Evolutionary conservation across 495 filamentous ascomycete species (phyloP), one percentile per base, ranked within the genome.

Genomic region (Penicillium soppii): DNA sequence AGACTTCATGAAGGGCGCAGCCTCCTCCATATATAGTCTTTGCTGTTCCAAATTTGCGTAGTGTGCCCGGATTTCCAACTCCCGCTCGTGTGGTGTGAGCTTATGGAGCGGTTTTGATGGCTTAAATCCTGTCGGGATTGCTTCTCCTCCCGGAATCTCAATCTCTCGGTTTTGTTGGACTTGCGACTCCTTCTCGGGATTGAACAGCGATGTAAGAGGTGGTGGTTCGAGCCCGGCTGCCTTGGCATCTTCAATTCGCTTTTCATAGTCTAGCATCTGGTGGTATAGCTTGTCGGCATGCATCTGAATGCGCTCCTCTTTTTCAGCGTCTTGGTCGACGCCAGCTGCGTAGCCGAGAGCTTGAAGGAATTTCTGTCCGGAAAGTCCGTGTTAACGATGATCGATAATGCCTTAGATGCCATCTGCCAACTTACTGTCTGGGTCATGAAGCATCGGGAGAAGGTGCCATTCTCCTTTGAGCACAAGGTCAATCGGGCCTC

Each of bases 301-400:
- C 88, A 98, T 89, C 71, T 98, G 94, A 52, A 98, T 95, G 47
- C 82, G 75, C 72, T 97, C 94, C 56, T 95, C 88, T 43, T 85
- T 78, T 37, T 86, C 86, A 12, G 64, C 57, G 29, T 82, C 74
- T n/a, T 83, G 79, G 12, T 85, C 74, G 53, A 80, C 76, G 30
- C 76, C 77, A 0, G 81, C 79, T 54, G 95, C 77, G 66, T 96
- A 98, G n/a, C 94, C 94, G 23, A 98, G 71, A 8, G 91, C 89
- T 66, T 91, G 90, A 30, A 98, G 71, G 54, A 97, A 89, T 71
- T 90, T 86, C 82, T 91, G 52, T n/a, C 19, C 12, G 15, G 8
- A 27, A n/a, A 9, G 12, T 20, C 52, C 12, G 57, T 40, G 19
- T 48, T 56, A 44, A 35, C 23, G 8, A 8, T 26, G 16, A 20